Evolutionary conservation across 2,329 filamentous ascomycete genomes (phyloP), one percentile per base, ranked within the genome.

Genomic region (Dothideomycetes sp.): DNA sequence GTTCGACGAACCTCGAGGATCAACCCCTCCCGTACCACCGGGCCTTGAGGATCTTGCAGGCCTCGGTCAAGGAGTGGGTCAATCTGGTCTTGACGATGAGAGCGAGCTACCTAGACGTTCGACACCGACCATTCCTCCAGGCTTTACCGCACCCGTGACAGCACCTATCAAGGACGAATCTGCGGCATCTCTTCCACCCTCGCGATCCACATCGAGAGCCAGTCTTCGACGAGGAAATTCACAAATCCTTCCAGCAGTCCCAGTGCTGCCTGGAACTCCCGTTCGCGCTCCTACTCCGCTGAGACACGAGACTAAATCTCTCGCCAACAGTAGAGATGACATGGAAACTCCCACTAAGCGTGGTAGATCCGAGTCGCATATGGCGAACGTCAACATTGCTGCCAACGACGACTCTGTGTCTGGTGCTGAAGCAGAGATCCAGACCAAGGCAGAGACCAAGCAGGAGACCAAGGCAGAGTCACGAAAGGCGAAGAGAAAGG

Each of bases 91-190:
- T 17, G 31, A 34, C n/a, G 30, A 33, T 20, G 59, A 59, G 35
- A 59, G 34, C 5, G 42, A 44, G n/a, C 17, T 29, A 2, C 39
- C 33, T 7, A 38, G 64, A 24, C 59, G 62, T 17, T 54, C 64
- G 11, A 69, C 65, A 8, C 65, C 65, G 1, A 61, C 62, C 1
- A 58, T 69, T 19, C 67, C 67, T 10, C 67, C 67, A 13, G 65
- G 66, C 4, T 61, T 70, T 20, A 55, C 62, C 12, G 39, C 19
- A 49, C 39, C 39, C 10, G 31, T 35, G 10, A 11, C 29, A 8
- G 7, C 39, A 3, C 31, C 39, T 4, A 9, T 23, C 18, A 42
- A 30, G 20, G 39, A 42, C 8, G 37, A 40, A 10, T 15, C 29
- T 4, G 33, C 47, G 25, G 47, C 44, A 6, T 40, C 40, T 46